phyloP scores from a whole-genome alignment of 371 early-diverging fungal species.

The Chytridium lagenaria region DNA sequence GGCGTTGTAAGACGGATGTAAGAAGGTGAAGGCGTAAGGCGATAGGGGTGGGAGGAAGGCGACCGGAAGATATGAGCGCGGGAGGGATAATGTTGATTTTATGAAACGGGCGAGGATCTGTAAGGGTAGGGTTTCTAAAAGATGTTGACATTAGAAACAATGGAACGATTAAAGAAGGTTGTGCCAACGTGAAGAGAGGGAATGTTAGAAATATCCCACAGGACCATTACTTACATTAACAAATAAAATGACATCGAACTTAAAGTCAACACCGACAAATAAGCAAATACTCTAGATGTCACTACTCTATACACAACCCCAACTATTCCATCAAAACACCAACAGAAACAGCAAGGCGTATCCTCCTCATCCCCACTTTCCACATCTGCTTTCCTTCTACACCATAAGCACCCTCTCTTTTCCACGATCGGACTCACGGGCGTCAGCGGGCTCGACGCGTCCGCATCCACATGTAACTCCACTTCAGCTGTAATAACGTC shows the following conservation, averaged over 20 bases:
- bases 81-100: background rate
- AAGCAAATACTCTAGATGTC: background rate
- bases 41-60: background rate
- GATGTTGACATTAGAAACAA: no score
- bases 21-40: slow-evolving; percentile 2
- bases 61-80: background rate
- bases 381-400: background rate
- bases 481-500: no score
- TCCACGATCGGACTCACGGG: no score
- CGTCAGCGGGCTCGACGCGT: no score
- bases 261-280: background rate
- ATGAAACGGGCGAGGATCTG: background rate
- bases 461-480: no score
- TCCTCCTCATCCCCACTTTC: background rate
- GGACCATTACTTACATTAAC: slow-evolving; percentile 8
- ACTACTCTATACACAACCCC: background rate
- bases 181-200: no score
- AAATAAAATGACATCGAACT: background rate
- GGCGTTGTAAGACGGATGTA: background rate
- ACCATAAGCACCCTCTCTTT: no score
- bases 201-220: no score
- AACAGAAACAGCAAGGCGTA: background rate
- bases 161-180: no score
- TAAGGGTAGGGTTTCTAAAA: background rate
- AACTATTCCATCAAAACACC: background rate